Conservation (phyloP, 805 yeast genomes). For the Schwanniomyces polymorphus region DNA sequence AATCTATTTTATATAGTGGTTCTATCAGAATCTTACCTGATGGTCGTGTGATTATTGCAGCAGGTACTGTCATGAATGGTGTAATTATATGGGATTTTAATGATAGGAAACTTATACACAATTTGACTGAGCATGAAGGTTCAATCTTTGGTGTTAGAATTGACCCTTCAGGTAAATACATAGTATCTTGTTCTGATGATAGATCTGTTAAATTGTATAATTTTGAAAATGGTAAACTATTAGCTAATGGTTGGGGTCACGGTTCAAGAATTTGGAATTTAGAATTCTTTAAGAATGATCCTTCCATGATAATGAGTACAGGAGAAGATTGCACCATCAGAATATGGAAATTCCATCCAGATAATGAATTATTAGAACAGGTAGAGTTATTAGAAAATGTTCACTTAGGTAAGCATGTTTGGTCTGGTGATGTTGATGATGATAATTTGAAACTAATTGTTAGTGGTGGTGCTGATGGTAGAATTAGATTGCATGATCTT, state of each 20-base stretch:
- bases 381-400: conserved; percentile 50
- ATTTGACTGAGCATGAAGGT: conserved; percentile 80
- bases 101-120: conserved; percentile 44
- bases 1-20: conserved; percentile 87
- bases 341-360: conserved; percentile 57
- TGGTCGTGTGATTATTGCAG: conserved; percentile 57
- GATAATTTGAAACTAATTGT: conserved; percentile 49
- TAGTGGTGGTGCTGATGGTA: conserved; percentile 95
- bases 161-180: conserved; percentile 51
- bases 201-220: conserved; percentile 82
- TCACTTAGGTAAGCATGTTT: conserved; percentile 83
- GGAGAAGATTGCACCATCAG: conserved; percentile 85
- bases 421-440: conserved; percentile 70
- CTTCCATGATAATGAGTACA: conserved; percentile 57
- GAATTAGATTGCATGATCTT: conserved; percentile 64
- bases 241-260: conserved; percentile 95
- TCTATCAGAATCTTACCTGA: conserved; percentile 51
- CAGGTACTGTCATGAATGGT: conserved; percentile 94
- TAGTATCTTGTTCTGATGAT: conserved; percentile 91
- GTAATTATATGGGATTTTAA: conserved; percentile 73
- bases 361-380: conserved; percentile 35
- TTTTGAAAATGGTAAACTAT: conserved; percentile 50
- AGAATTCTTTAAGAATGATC: conserved; percentile 45
- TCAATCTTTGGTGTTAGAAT: conserved; percentile 81
- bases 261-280: conserved; percentile 91